A percentile compares a stretch with the other conserved stretches of the same genome.
Evolutionary conservation across 2,329 filamentous ascomycete genomes (phyloP).

Genomic region (Acrocalymma vagum): DNA sequence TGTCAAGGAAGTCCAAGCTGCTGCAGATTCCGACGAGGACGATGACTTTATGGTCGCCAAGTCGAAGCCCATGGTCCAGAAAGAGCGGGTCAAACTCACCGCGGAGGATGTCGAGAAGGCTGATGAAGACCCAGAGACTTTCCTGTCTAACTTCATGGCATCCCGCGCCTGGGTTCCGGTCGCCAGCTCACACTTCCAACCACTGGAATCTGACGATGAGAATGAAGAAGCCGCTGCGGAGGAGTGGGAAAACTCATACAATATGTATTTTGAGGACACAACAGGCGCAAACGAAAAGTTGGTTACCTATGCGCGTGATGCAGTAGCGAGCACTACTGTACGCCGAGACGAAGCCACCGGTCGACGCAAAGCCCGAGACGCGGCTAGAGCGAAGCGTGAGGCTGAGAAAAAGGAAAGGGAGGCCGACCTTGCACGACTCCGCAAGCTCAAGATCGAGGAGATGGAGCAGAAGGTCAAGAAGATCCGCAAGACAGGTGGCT

Average conservation of each 20-base stretch:
- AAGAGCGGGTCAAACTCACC: conserved; percentile 48
- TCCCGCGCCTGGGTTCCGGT: conserved; percentile 86
- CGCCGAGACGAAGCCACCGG: conserved; percentile 82
- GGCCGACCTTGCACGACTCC: conserved; percentile 82
- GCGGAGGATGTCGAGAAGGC: conserved; percentile 72
- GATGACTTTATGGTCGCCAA: conserved; percentile 81
- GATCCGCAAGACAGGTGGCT: conserved; percentile 88
- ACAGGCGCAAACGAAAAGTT: conserved; percentile 86
- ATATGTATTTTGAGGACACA: conserved; percentile 94
- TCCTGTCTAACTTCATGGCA: conserved; percentile 95
- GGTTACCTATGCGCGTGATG: conserved; percentile 87
- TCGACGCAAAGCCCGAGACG: conserved; percentile 80
- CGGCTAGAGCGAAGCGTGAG: conserved; percentile 79
- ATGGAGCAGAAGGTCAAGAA: conserved; percentile 85
- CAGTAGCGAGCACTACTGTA: conserved; percentile 82
- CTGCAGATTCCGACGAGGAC: conserved; percentile 64
- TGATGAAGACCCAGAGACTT: conserved; percentile 89
- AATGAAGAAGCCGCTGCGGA: conserved; percentile 79
- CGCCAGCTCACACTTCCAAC: conserved; percentile 72
- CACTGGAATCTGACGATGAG: conserved; percentile 93
- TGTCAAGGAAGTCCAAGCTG: conserved; percentile 80
- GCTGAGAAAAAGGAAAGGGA: conserved; percentile 78
- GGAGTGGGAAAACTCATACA: conserved; percentile 91
- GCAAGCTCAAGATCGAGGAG: conserved; percentile 90
- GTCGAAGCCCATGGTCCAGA: conserved; percentile 51